Evolutionary conservation across 768 basidiomycete species (phyloP).

Genomic region (Calocera viscosa): DNA sequence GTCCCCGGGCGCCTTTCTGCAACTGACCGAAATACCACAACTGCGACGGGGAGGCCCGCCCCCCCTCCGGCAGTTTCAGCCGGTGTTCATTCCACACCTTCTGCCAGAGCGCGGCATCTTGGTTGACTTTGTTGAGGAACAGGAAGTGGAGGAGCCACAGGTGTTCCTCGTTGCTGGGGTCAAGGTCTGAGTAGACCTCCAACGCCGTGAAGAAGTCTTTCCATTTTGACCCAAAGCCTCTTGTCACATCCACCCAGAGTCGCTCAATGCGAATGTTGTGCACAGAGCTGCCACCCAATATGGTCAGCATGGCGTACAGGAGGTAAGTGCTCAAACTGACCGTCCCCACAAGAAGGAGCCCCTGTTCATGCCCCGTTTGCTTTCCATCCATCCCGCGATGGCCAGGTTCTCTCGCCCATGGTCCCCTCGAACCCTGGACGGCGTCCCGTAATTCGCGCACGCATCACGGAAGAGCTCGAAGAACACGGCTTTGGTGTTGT

Average conservation of each 20-base stretch:
- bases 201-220: slow-evolving; percentile 40
- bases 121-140: slow-evolving; percentile 28
- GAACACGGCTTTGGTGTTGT: not conserved
- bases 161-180: slow-evolving; percentile 22
- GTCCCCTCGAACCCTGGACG: not conserved
- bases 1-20: not conserved
- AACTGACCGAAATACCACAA: not conserved
- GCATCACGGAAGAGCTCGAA: not conserved
- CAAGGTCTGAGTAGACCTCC: slow-evolving; percentile 27
- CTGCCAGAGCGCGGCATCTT: slow-evolving; percentile 24
- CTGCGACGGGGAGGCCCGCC: not conserved
- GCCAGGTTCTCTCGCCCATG: not conserved
- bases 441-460: not conserved
- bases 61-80: not conserved
- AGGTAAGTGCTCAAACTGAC: not conserved
- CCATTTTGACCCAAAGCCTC: slow-evolving; percentile 29
- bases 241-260: slow-evolving; percentile 32
- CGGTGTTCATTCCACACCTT: slow-evolving; percentile 13
- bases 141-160: slow-evolving; percentile 34
- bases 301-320: not conserved
- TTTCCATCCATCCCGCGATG: not conserved
- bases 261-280: slow-evolving; percentile 33
- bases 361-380: not conserved
- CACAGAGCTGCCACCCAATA: slow-evolving; percentile 24
- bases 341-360: not conserved